Conservation (phyloP, 2,329 filamentous ascomycete genomes). For the Verticillium tricorpus region DNA sequence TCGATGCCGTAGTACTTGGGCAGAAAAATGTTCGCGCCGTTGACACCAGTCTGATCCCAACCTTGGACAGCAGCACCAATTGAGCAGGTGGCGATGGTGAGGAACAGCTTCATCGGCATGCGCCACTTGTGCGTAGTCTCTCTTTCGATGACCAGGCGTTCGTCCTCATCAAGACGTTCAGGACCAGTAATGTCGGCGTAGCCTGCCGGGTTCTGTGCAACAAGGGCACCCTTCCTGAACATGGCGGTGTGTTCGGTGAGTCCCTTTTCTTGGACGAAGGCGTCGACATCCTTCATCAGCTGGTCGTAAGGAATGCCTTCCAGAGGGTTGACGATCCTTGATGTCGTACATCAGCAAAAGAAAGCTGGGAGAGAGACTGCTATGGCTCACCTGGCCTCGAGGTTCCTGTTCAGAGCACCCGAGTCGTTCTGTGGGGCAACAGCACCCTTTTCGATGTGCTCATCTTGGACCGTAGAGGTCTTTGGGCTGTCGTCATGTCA, state of each 20-base stretch:
- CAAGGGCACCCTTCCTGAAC: slow-evolving; percentile 65
- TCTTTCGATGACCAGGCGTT: slow-evolving; percentile 55
- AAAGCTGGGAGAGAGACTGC: not conserved
- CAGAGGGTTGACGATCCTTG: slow-evolving; percentile 42
- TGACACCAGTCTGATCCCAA: slow-evolving; percentile 63
- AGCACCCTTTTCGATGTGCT: slow-evolving; percentile 18
- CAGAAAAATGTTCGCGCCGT: slow-evolving; percentile 60
- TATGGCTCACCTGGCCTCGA: slow-evolving; percentile 37
- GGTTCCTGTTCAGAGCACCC: slow-evolving; percentile 30
- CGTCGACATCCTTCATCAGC: slow-evolving; percentile 54
- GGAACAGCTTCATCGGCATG: slow-evolving; percentile 56
- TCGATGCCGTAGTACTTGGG: slow-evolving; percentile 39
- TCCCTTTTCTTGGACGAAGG: slow-evolving; percentile 57
- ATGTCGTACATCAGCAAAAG: not conserved
- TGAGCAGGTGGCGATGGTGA: slow-evolving; percentile 64
- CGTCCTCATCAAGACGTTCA: slow-evolving; percentile 56
- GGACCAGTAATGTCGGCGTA: slow-evolving; percentile 56
- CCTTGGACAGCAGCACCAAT: slow-evolving; percentile 67
- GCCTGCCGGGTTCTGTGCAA: slow-evolving; percentile 64
- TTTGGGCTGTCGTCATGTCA: not conserved
- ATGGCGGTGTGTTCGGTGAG: slow-evolving; percentile 54
- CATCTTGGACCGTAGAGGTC: not conserved
- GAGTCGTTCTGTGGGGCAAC: slow-evolving; percentile 22
- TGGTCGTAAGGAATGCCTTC: slow-evolving; percentile 44
- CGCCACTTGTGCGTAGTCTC: slow-evolving; percentile 58